Evolutionary conservation across 208 protist species (phyloP).

Genomic region (Strigomonas culicis): DNA sequence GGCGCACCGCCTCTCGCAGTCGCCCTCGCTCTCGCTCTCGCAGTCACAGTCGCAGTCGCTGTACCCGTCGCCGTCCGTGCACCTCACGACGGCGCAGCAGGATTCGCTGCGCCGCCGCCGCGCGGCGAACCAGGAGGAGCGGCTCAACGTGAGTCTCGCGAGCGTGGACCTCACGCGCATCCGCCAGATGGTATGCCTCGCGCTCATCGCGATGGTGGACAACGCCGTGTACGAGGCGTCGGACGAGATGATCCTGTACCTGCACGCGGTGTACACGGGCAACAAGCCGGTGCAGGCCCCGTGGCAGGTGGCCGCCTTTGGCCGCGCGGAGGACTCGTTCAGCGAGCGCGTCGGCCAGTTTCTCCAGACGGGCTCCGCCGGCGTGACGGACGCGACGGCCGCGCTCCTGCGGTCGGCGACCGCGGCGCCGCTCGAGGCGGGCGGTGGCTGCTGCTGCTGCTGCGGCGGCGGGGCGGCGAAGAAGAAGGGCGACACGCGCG

Average conservation of each 20-base stretch:
- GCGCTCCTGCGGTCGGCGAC: neutral
- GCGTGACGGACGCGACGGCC: neutral
- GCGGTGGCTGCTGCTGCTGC: neutral
- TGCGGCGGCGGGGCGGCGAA: neutral
- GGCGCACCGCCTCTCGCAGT: no score
- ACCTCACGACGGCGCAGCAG: neutral
- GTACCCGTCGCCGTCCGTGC: neutral
- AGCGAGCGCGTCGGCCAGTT: neutral
- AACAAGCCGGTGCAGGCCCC: neutral
- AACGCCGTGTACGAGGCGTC: conserved; percentile 38
- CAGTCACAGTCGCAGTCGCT: neutral
- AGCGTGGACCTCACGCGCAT: conserved; percentile 45
- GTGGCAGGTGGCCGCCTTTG: neutral
- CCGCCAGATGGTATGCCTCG: conserved; percentile 64
- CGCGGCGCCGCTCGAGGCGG: neutral
- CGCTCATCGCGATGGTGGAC: conserved; percentile 34
- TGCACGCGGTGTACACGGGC: conserved; percentile 42
- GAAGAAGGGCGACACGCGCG: conserved; percentile 12
- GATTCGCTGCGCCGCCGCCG: neutral
- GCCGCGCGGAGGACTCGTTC: neutral
- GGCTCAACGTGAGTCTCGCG: conserved; percentile 37
- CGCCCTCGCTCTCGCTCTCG: neutral
- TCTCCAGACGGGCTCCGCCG: neutral
- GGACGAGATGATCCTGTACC: conserved; percentile 56
- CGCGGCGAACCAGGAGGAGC: conserved; percentile 10